phyloP scores from a whole-genome alignment of 139 green algal genomes.

The Chlamydomonas sp. region DNA sequence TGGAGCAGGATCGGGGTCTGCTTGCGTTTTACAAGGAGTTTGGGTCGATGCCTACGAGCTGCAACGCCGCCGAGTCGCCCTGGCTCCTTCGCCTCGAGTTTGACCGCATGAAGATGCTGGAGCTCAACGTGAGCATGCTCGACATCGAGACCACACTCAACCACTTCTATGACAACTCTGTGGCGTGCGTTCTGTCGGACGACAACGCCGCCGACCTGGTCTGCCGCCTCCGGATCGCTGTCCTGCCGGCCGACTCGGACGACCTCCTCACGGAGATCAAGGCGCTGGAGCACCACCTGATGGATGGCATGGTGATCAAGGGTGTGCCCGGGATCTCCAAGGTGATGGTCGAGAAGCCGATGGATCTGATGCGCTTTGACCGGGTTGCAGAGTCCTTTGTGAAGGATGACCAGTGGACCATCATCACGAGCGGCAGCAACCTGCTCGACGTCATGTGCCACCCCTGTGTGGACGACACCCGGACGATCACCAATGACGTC shows the following conservation, averaged over 20 bases:
- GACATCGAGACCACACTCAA: constrained; percentile 83
- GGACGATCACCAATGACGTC: constrained; percentile 68
- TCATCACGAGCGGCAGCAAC: constrained; percentile 83
- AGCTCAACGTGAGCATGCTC: constrained; percentile 2
- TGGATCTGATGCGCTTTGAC: not conserved
- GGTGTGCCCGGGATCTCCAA: constrained; percentile 75
- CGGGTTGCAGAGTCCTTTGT: constrained; percentile 27
- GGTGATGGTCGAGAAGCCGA: constrained; percentile 35
- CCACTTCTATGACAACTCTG: constrained; percentile 32
- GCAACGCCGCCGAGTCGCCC: constrained; percentile 30
- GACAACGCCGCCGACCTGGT: constrained; percentile 89
- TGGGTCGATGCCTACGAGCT: not conserved
- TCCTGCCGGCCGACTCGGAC: not conserved
- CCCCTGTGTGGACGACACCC: constrained; percentile 59
- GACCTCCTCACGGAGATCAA: constrained; percentile 19
- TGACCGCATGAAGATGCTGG: constrained; percentile 20
- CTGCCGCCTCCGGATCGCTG: constrained; percentile 41
- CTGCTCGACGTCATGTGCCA: constrained; percentile 53
- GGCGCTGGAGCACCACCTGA: constrained; percentile 35
- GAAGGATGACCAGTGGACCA: not conserved
- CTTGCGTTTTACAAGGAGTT: constrained; percentile 35
- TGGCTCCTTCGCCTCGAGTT: constrained; percentile 92
- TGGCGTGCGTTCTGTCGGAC: constrained; percentile 49
- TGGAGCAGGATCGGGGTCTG: constrained; percentile 79
- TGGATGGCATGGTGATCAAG: constrained; percentile 46